Conservation (phyloP, 2,329 filamentous ascomycete genomes). For the Beauveria sp. region DNA sequence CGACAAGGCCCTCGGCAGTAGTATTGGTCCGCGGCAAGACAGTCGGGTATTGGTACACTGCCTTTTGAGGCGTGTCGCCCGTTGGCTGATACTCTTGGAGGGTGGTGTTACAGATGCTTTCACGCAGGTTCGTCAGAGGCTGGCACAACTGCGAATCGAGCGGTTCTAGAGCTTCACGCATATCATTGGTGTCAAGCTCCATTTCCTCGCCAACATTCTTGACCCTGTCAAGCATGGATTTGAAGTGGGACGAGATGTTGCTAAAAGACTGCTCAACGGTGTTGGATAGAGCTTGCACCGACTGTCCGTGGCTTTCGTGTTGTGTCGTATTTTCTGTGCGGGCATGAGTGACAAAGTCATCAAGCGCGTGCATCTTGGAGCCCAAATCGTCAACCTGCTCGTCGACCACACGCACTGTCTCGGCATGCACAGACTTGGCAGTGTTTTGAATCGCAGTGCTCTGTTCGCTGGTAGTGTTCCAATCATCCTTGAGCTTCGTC, state of each 20-base stretch:
- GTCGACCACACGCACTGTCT: constrained; percentile 84
- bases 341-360: constrained; percentile 82
- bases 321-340: constrained; percentile 73
- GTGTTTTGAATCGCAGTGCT: constrained; percentile 78
- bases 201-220: constrained; percentile 63
- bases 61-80: constrained; percentile 77
- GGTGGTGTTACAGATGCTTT: constrained; percentile 54
- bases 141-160: constrained; percentile 54
- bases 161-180: constrained; percentile 54
- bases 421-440: constrained; percentile 80
- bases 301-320: constrained; percentile 60
- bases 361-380: constrained; percentile 80
- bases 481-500: constrained; percentile 76
- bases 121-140: constrained; percentile 64
- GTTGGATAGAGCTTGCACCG: constrained; percentile 56
- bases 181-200: constrained; percentile 47
- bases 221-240: constrained; percentile 59
- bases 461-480: constrained; percentile 69
- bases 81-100: constrained; percentile 79
- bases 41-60: constrained; percentile 72
- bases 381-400: constrained; percentile 82
- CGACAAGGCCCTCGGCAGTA: constrained; percentile 36
- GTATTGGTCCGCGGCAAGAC: constrained; percentile 66
- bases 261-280: constrained; percentile 68
- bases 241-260: constrained; percentile 63